Percentiles rank a stretch among this genome's conserved stretches.
phyloP scores from a whole-genome alignment of 106 monocot species.

The Phalaenopsis equestris region DNA sequence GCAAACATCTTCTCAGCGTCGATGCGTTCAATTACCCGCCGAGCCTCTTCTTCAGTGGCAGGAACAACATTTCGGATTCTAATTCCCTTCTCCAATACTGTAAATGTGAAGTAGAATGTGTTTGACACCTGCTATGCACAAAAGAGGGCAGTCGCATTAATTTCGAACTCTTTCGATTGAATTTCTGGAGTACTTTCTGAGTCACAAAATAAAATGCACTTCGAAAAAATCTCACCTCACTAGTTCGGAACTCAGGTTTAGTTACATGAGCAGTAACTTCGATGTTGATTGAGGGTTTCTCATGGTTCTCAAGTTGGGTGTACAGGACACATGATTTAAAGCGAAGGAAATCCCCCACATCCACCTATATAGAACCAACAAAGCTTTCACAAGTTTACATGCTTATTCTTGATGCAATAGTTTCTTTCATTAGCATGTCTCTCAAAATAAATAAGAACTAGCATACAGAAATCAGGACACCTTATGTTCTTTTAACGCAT shows the following conservation, averaged over 20 bases:
- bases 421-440: not conserved
- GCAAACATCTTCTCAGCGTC: constrained; percentile 60
- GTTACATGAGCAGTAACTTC: constrained; percentile 98
- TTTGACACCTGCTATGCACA: constrained; percentile 63
- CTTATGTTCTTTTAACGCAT: no score
- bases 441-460: not conserved
- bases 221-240: constrained; percentile 42
- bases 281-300: constrained; percentile 77
- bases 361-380: constrained; percentile 39
- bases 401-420: not conserved
- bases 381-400: not conserved
- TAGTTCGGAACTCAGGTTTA: constrained; percentile 83
- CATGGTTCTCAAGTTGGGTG: constrained; percentile 71
- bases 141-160: not conserved
- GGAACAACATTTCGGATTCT: constrained; percentile 87
- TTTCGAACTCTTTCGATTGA: not conserved
- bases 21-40: constrained; percentile 75
- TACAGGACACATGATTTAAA: constrained; percentile 95
- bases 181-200: not conserved
- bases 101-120: constrained; percentile 97
- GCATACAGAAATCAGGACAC: not conserved
- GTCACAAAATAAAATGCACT: not conserved
- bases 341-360: constrained; percentile 93
- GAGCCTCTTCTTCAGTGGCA: constrained; percentile 91
- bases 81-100: constrained; percentile 60